phyloP scores from a whole-genome alignment of 306 rosid species.

The Gynostemma pentaphyllum region DNA sequence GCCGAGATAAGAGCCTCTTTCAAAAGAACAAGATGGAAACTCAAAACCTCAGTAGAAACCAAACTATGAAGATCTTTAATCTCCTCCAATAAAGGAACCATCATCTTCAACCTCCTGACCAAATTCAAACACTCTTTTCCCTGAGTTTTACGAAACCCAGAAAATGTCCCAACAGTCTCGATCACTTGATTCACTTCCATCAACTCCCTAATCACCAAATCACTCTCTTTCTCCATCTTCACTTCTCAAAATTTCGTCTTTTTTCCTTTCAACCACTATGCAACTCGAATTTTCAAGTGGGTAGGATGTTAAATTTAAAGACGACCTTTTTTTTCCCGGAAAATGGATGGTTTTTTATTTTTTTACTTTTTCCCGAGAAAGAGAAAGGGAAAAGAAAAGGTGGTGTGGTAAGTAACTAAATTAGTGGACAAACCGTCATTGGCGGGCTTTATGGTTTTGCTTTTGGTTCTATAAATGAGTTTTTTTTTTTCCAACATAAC shows the following conservation, averaged over 20 bases:
- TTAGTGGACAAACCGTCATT: neutral
- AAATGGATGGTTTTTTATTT: no score
- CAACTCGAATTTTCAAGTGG: neutral
- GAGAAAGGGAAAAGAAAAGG: neutral
- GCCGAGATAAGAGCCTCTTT: constrained; percentile 39
- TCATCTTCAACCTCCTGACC: constrained; percentile 56
- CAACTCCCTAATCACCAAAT: constrained; percentile 25
- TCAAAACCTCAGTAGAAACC: constrained; percentile 12
- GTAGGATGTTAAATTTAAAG: constrained; percentile 5
- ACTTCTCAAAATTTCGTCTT: neutral
- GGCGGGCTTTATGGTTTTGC: neutral
- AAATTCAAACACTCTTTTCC: constrained; percentile 51
- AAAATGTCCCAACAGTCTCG: constrained; percentile 32
- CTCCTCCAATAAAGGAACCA: constrained; percentile 65
- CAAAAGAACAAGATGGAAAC: constrained; percentile 21
- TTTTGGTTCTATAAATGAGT: neutral
- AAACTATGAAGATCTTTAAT: constrained; percentile 32
- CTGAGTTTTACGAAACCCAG: constrained; percentile 34
- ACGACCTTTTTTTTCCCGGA: constrained; percentile 3
- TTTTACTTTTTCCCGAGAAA: constrained; percentile 17
- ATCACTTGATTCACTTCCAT: constrained; percentile 24
- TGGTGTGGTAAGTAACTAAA: neutral
- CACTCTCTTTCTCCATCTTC: constrained; percentile 4
- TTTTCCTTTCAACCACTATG: neutral
- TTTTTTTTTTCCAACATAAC: neutral